These are phyloP conservation scores for Colletotrichum tropicicola DNA, from an alignment of 2,329 filamentous ascomycete genomes.

Conservation along the genomic window DNA sequence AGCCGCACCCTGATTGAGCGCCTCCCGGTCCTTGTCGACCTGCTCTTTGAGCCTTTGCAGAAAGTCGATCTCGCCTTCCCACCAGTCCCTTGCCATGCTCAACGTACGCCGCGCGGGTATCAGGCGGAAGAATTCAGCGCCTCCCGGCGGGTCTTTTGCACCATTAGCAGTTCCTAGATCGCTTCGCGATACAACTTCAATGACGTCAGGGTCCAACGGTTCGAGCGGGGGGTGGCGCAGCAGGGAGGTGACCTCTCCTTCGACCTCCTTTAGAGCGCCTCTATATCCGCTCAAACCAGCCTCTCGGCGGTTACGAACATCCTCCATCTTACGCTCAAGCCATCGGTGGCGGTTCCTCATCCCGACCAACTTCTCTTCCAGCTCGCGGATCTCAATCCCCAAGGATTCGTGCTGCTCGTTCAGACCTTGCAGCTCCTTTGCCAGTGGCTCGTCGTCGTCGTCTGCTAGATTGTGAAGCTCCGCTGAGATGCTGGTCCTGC, in stretches of 20 bases:
- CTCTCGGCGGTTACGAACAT: slow-evolving; percentile 72
- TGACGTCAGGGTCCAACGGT: slow-evolving; percentile 53
- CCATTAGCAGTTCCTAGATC: slow-evolving; percentile 42
- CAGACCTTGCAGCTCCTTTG: slow-evolving; percentile 68
- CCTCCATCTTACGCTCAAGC: slow-evolving; percentile 67
- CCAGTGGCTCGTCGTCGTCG: slow-evolving; percentile 66
- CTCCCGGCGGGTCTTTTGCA: slow-evolving; percentile 23
- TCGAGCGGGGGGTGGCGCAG: slow-evolving; percentile 65
- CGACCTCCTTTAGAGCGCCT: slow-evolving; percentile 71
- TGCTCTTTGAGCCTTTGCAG: slow-evolving; percentile 63
- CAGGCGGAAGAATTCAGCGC: slow-evolving; percentile 64
- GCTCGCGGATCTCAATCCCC: slow-evolving; percentile 69
- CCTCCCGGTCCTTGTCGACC: slow-evolving; percentile 69
- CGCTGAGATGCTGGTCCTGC: slow-evolving; percentile 57
- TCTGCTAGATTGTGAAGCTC: slow-evolving; percentile 65
- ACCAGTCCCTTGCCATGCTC: slow-evolving; percentile 77
- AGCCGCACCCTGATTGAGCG: slow-evolving; percentile 72
- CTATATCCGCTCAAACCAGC: slow-evolving; percentile 78
- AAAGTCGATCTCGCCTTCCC: slow-evolving; percentile 68
- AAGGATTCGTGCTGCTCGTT: slow-evolving; percentile 62
- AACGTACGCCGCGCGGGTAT: slow-evolving; percentile 72
- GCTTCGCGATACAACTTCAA: not conserved
- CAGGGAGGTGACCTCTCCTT: slow-evolving; percentile 68
- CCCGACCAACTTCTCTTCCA: slow-evolving; percentile 70
- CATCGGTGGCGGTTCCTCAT: slow-evolving; percentile 69